Base-by-base conservation (phyloP, 176 grass and related monocot species). In the Triticum aestivum region DNA sequence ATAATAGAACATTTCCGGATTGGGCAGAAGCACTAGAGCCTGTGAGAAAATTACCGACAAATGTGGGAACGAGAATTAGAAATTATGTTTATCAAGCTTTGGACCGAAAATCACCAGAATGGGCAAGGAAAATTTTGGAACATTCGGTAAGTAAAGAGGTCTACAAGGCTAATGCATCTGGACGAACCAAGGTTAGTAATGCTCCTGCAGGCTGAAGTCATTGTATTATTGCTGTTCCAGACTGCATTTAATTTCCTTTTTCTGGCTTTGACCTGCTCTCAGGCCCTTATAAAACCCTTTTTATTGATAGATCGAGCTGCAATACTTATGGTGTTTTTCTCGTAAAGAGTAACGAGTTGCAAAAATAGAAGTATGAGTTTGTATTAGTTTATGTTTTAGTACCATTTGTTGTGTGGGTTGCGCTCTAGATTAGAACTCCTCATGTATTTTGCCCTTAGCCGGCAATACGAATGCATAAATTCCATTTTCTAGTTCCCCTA, bases 51-150 rank as follows among this genome's bases (percentile, higher is more conserved):
- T 85, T 98, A 45, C 97, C 94, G 15, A 98, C 94, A 67, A 98
- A 98, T 92, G 97, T 98, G 47, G 97, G 97, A 71, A 98, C 97
- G 35, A 92, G 97, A 91, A 96, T 98, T 47, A 96, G 97, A 91
- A 98, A 94, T 83, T 98, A 94, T n/a, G 89, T 98, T 82, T 92
- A 91, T 83, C 86, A 96, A 87, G 84, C 94, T 62, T 84, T 98
- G 75, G 94, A 94, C 14, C 86, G 39, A 82, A 91, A 92, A 75
- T 94, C 97, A 51, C 97, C 94, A 86, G 97, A 98, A 82, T 96
- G 94, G 97, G 97, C 94, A 85, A 90, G 77, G 79, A 87, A 92
- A 86, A 93, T 91, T 89, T 84, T 98, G 88, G 97, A 96, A 82
- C 94, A 94, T 85, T 96, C 97, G 41, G 91, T 98, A 63, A 98